Evolutionary conservation across 768 basidiomycete genomes (phyloP), one percentile per base, ranked within the genome.

Genomic region (Tylopilus sp.): DNA sequence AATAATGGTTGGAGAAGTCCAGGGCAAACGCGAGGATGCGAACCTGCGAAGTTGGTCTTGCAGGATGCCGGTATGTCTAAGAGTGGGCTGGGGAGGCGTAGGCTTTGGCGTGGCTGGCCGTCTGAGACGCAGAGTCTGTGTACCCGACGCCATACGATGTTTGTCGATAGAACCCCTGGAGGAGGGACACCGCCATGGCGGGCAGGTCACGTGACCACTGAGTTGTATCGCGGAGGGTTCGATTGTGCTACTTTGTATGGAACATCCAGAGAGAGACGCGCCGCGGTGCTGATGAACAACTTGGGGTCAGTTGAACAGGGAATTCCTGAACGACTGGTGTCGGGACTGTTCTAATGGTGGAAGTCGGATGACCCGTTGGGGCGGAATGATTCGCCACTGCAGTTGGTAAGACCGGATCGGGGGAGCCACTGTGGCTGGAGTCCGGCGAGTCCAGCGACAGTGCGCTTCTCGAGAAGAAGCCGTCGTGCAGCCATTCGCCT

Each of bases 31-130:
- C 11, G 21, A 51, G 44, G 35, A 48, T n/a, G 38, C 69, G 51
- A 45, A 83, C 87, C 86, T 82, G 54, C 88, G 80, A 51, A 90
- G 76, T 62, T 87, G 85, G 59, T 92, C 89, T 67, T 92, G 88
- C 22, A 92, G 74, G 44, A 91, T 79, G 31, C 88, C 86, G 1
- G 77, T 71, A 63, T 90, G 84, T 44, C 83, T 63, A 6, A 6
- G n/a, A n/a, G 63, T 39, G 42, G 70, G 60, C 20, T 62, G 64
- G 21, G 72, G 65, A 38, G 64, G 55, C 42, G 21, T 47, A 31
- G 53, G 59, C 28, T 65, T 61, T 48, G 52, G 10, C 21, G 50
- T 38, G 8, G 68, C 70, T 21, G 79, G 78, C 40, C 76, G 75
- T 47, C 81, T 76, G 40, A 82, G 70, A 38, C 79, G 77, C 55